Evolutionary conservation across 371 early-diverging fungal species (phyloP), one percentile per base, ranked within the genome.

Genomic region (Entomophthora muscae): DNA sequence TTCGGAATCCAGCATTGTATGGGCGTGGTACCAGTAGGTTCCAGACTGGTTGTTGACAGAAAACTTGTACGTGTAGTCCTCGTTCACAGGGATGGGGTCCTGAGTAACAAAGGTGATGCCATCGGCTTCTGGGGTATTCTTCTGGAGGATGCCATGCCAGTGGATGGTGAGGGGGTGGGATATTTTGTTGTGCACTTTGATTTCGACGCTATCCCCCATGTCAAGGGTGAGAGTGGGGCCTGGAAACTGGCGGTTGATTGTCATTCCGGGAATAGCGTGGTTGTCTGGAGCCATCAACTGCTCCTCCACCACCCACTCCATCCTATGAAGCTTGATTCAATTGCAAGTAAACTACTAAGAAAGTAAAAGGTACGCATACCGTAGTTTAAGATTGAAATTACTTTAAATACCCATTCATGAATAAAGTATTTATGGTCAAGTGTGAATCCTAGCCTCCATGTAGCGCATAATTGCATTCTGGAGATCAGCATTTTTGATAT

Each of bases 21-120:
- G 73, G 7, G 71, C 70, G 57, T 73, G 74, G 70, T 71, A 76
- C 73, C 73, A 74, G 60, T 69, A 74, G 23, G 76, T 76, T 2
- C 74, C 76, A 53, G 64, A 61, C 52, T 75, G 76, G 5, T 69
- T 59, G 13, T 64, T 52, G 0, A 68, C 64, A 0, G 66, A 68
- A 31, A 73, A 73, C 31, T 70, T 67, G 65, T 73, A 74, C 33
- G 65, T 64, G 27, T 68, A 73, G 21, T 64, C 61, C 5, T 63
- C 53, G 1, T 67, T 66, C 5, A 66, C 57, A 29, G 67, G 68
- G 52, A 76, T 73, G 10, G 72, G 60, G 55, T 69, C 70, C 61
- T 73, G 75, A 1, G 74, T 28, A 1, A 61, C 13, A n/a, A 33
- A 54, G 1, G 64, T 31, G 3, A 64, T 59, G 33, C 67, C 69